These are phyloP conservation scores for Scutellaria baicalensis DNA, from an alignment of 257 asterid genomes.

Conservation along the genomic window DNA sequence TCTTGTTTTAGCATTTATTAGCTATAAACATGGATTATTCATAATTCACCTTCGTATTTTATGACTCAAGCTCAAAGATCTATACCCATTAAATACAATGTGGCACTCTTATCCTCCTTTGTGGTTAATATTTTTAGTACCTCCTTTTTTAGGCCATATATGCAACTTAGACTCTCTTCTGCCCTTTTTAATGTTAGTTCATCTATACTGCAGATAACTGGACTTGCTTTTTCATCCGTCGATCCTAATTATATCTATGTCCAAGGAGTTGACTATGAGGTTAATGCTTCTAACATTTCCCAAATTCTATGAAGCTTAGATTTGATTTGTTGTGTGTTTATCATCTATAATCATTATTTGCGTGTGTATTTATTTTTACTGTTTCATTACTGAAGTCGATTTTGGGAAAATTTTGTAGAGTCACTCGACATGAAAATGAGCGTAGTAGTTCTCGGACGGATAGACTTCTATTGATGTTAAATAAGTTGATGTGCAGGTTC, in stretches of 20 bases:
- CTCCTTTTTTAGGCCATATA: too few species aligned
- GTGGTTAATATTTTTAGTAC: background rate
- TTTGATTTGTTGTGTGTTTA: background rate
- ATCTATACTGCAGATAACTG: constrained; percentile 64
- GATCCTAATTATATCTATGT: constrained; percentile 69
- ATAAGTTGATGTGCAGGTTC: constrained; percentile 36
- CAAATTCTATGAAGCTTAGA: background rate
- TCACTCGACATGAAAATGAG: background rate
- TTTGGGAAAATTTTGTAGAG: background rate
- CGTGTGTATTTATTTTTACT: background rate
- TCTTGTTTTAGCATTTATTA: too few species aligned
- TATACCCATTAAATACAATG: background rate
- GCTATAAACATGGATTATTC: too few species aligned
- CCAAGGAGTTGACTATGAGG: constrained; percentile 98
- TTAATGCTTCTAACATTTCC: constrained; percentile 12
- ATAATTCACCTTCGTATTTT: background rate
- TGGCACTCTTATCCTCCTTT: background rate
- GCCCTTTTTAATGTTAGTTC: background rate
- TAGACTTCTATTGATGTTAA: background rate
- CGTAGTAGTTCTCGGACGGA: background rate
- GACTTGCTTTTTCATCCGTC: constrained; percentile 73
- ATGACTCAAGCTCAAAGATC: background rate
- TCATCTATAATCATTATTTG: background rate
- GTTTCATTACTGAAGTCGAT: background rate
- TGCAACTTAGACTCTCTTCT: background rate